Evolutionary conservation across 1,139 yeast species (phyloP), one percentile per base, ranked within the genome.

Genomic region (Suhomyces panamericanus): DNA sequence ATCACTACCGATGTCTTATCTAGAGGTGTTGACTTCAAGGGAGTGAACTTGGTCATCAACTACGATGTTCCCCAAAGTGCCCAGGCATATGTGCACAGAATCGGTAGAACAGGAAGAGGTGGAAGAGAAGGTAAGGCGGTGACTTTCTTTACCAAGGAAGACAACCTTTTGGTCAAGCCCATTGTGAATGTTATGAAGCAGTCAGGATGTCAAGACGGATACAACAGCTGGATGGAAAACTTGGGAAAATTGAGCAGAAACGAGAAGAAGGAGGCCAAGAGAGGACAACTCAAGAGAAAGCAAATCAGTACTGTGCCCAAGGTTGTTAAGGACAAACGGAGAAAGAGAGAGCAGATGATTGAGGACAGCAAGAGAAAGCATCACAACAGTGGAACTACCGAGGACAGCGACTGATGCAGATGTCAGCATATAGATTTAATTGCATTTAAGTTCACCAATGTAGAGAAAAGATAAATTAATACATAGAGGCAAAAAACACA

Each of bases 101-200:
- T 95, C 57, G 99, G 99, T 65, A 86, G 99, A 74, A 93, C 99
- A 2, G 99, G 99, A 53, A 85, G 99, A 75, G 96, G 93, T 41
- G 96, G 96, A 1, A 81, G 86, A 53, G 59, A 69, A 3, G 99
- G 99, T 49, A 78, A 77, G 55, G 97, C 99, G 0, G 81, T 93
- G 20, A 95, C 99, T 0, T 85, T 91, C 54, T 95, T 87, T 71
- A 90, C 99, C 20, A 91, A 90, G 62, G 96, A 88, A 51, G 99
- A 95, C 61, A 70, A 80, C 11, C 67, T 77, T 45, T 81, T 88
- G 2, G 77, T 93, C 39, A 87, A 87, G 62, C 88, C 95, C 10
- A 87, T 93, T 31, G 79, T 91, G 34, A 93, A 91, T 60, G 98
- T 93, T 13, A 93, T 93, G 96, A 86, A 87, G 57, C 96, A 90